Evolutionary conservation across 140 eudicot species (phyloP).

Genomic region (Anethum foeniculum): DNA sequence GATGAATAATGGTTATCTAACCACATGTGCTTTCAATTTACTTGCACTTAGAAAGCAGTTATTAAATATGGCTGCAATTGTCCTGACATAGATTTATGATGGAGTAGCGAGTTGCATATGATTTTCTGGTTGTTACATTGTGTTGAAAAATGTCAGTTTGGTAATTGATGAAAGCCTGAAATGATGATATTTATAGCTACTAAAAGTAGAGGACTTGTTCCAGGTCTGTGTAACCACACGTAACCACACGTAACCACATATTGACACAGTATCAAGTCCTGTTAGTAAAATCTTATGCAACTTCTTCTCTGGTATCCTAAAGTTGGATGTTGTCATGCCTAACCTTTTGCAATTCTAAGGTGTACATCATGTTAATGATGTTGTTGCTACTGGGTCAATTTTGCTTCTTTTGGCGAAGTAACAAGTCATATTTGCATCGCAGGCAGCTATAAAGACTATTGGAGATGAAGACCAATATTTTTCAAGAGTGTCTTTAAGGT

Average conservation of each 20-base stretch:
- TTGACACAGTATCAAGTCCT: background rate
- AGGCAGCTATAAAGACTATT: constrained; percentile 89
- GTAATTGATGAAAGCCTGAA: background rate
- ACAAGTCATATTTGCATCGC: constrained; percentile 15
- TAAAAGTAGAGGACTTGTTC: background rate
- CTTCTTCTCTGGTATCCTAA: background rate
- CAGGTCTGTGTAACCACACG: background rate
- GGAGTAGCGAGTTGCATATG: background rate
- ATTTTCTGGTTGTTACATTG: background rate
- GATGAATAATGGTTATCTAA: background rate
- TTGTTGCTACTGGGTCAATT: background rate
- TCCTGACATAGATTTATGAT: background rate
- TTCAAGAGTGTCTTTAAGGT: constrained; percentile 83
- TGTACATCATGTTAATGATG: background rate
- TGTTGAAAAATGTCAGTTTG: background rate
- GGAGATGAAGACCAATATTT: constrained; percentile 82
- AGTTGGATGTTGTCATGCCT: background rate
- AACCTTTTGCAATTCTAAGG: background rate
- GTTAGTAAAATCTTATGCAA: background rate
- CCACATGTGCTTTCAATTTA: background rate
- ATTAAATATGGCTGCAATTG: background rate
- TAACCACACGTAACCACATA: background rate
- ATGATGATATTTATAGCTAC: background rate
- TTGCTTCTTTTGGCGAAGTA: background rate
- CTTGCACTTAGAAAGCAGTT: background rate